A percentile compares a stretch with the other conserved stretches of the same genome.
Conservation (phyloP, 208 protist species). For the Zelonia costaricensis region DNA sequence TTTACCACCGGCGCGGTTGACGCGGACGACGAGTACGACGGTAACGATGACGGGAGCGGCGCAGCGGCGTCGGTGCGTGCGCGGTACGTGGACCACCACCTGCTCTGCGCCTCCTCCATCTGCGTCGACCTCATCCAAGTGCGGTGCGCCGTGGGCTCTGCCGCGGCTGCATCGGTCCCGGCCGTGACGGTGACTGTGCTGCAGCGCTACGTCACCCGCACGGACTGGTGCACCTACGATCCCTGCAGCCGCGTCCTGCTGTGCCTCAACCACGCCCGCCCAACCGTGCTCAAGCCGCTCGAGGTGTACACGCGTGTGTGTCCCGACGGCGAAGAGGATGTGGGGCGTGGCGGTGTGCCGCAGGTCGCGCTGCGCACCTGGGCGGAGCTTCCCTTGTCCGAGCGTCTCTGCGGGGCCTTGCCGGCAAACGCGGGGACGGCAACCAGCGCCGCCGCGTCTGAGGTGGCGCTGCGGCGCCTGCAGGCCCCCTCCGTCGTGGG, state of each 20-base stretch:
- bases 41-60: neutral
- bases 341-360: neutral
- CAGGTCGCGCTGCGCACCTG: constrained; percentile 12
- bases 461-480: neutral
- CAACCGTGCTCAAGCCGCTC: constrained; percentile 53
- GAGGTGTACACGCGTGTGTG: no score
- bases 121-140: constrained; percentile 50
- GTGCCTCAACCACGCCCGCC: constrained; percentile 39
- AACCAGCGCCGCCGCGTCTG: neutral
- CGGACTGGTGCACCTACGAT: constrained; percentile 32
- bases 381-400: constrained; percentile 29
- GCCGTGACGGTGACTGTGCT: constrained; percentile 23
- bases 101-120: constrained; percentile 54
- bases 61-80: neutral
- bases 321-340: neutral
- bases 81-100: constrained; percentile 15
- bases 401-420: constrained; percentile 7
- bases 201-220: constrained; percentile 49
- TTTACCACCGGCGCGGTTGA: no score
- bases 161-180: neutral
- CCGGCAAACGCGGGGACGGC: no score
- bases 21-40: no score
- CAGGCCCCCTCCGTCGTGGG: constrained; percentile 27
- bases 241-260: constrained; percentile 27
- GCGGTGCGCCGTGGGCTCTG: constrained; percentile 1